Percentiles rank a stretch among this genome's conserved stretches.
Conservation (phyloP, 2,329 filamentous ascomycete genomes). For the Keithomyces neogunnii region DNA sequence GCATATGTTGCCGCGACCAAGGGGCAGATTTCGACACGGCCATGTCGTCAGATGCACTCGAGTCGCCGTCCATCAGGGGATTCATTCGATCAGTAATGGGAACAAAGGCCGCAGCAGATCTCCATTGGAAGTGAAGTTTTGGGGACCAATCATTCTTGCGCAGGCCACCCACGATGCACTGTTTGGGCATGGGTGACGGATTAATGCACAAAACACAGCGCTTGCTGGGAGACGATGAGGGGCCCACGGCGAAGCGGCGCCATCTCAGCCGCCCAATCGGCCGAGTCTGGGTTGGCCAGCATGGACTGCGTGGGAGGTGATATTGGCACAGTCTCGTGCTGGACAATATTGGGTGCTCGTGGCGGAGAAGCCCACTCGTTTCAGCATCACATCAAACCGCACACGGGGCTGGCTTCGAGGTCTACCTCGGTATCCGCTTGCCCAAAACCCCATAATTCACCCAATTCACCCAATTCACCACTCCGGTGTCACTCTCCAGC, state of each 20-base stretch:
- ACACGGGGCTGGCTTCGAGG: not conserved
- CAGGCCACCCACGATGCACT: not conserved
- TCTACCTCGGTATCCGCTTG: not conserved
- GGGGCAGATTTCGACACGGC: conserved; percentile 31
- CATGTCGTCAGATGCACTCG: conserved; percentile 34
- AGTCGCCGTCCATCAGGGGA: conserved; percentile 42
- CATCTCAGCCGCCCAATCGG: too few species aligned
- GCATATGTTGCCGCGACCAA: conserved; percentile 48
- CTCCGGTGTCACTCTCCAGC: too few species aligned
- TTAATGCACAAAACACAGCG: not conserved
- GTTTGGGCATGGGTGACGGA: not conserved
- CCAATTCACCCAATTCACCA: too few species aligned
- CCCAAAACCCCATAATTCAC: too few species aligned
- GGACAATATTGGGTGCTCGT: too few species aligned
- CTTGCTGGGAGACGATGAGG: not conserved
- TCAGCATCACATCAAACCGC: not conserved
- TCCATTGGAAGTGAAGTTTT: conserved; percentile 48
- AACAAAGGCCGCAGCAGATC: conserved; percentile 41
- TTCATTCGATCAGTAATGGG: conserved; percentile 57
- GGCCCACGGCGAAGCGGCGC: too few species aligned
- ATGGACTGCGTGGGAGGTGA: too few species aligned
- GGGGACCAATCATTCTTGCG: not conserved
- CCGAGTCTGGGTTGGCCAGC: too few species aligned
- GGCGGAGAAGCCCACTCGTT: not conserved
- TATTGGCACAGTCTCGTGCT: too few species aligned